Percentiles rank a stretch among this genome's conserved stretches.
Evolutionary conservation across 331 rosid genomes (phyloP).

Genomic region (Rosa hybrid): DNA sequence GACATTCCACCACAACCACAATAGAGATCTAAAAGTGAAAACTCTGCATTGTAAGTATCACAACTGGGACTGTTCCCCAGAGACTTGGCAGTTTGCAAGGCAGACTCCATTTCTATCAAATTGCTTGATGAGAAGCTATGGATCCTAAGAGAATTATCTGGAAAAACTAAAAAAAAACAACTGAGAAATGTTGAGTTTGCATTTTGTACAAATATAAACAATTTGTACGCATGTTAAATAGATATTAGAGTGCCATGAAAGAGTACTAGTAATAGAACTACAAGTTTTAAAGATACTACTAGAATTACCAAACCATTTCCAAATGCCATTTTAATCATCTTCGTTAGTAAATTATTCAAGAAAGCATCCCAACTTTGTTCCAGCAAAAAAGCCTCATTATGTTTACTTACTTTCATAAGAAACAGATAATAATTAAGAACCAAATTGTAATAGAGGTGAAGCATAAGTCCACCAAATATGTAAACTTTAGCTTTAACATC

Average conservation of each 20-base stretch:
- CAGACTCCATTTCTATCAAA: slow-evolving; percentile 28
- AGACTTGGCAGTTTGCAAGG: slow-evolving; percentile 30
- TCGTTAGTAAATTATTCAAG: neutral
- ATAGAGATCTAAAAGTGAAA: slow-evolving; percentile 68
- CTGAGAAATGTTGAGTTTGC: slow-evolving; percentile 8
- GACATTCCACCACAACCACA: slow-evolving; percentile 97
- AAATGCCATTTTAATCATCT: neutral
- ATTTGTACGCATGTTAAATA: neutral
- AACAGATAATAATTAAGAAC: neutral
- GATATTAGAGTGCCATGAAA: slow-evolving; percentile 6
- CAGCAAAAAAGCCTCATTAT: neutral
- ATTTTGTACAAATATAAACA: neutral
- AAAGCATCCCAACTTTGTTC: neutral
- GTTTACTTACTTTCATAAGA: neutral
- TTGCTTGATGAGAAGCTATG: slow-evolving; percentile 28
- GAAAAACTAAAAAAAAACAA: slow-evolving; percentile 28
- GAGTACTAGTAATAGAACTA: neutral
- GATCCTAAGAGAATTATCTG: slow-evolving; percentile 51
- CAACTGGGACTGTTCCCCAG: slow-evolving; percentile 32
- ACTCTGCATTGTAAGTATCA: slow-evolving; percentile 39
- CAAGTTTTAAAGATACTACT: neutral
- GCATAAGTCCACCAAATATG: too few relatives aligned
- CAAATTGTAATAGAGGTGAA: too few relatives aligned
- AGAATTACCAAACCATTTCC: neutral
- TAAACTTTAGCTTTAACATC: too few relatives aligned